Conservation (phyloP, 2,329 filamentous ascomycete species). For the Fusarium transvaalense region DNA sequence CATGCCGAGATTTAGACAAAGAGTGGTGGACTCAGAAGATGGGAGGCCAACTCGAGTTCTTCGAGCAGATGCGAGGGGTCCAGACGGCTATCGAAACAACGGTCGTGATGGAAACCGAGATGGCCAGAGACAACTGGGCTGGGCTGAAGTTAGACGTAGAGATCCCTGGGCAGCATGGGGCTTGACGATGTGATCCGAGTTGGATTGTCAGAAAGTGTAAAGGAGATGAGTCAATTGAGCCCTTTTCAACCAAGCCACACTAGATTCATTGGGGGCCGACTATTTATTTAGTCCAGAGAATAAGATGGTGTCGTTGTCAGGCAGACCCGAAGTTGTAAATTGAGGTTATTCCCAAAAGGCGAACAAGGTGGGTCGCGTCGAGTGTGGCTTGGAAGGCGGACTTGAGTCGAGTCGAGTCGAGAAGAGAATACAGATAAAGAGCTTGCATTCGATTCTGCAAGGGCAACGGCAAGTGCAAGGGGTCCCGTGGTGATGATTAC, state of each 20-base stretch:
- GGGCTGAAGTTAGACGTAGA: slow-evolving; percentile 30
- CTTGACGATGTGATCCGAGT: slow-evolving; percentile 20
- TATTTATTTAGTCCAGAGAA: background rate
- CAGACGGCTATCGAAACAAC: background rate
- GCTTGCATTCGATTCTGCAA: slow-evolving; percentile 26
- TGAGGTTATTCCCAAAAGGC: slow-evolving; percentile 27
- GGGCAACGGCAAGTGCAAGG: slow-evolving; percentile 33
- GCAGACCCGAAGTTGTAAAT: background rate
- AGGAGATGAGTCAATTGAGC: slow-evolving; percentile 5
- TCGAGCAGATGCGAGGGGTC: background rate
- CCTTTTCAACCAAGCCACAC: slow-evolving; percentile 9
- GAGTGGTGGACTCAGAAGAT: background rate
- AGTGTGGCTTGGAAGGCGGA: slow-evolving; percentile 8
- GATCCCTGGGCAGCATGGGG: slow-evolving; percentile 41
- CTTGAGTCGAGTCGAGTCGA: slow-evolving; percentile 17
- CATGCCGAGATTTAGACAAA: slow-evolving; percentile 2
- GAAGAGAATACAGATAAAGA: slow-evolving; percentile 22
- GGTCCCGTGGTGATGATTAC: slow-evolving; percentile 41
- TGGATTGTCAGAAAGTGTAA: slow-evolving; percentile 6
- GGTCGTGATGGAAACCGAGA: background rate
- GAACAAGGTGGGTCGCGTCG: background rate
- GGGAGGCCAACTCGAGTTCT: background rate
- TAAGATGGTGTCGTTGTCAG: background rate
- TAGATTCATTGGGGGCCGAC: background rate
- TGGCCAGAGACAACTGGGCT: slow-evolving; percentile 28